Conservation (phyloP, 495 filamentous ascomycete species). For the Aspergillus campestris region DNA sequence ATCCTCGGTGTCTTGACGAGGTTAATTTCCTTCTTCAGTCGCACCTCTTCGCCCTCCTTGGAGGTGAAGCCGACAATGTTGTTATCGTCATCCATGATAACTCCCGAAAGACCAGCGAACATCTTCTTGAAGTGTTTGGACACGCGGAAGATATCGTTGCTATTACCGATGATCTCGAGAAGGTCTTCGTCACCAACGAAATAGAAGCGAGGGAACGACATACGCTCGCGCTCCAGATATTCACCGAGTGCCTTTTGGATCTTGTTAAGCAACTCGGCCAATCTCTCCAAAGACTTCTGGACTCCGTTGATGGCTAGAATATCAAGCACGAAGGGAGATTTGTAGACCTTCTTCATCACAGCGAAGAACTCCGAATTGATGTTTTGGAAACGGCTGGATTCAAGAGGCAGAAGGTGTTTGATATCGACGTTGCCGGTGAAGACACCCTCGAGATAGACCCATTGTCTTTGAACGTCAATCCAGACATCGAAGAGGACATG, state of each 20-base stretch:
- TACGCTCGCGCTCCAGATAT: slow-evolving; percentile 93
- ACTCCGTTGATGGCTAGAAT: slow-evolving; percentile 91
- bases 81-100: slow-evolving; percentile 84
- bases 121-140: slow-evolving; percentile 99
- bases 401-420: slow-evolving; percentile 92
- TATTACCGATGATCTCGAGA: slow-evolving; percentile 99
- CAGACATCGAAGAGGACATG: slow-evolving; percentile 98
- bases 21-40: slow-evolving; percentile 81
- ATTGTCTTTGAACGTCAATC: slow-evolving; percentile 99
- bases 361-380: slow-evolving; percentile 97
- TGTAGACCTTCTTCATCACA: slow-evolving; percentile 98
- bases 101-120: slow-evolving; percentile 89
- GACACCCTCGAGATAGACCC: slow-evolving; percentile 97
- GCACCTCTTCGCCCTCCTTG: slow-evolving; percentile 88
- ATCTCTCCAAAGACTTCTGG: slow-evolving; percentile 87
- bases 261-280: slow-evolving; percentile 94
- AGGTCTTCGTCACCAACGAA: slow-evolving; percentile 98
- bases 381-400: slow-evolving; percentile 93
- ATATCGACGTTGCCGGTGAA: slow-evolving; percentile 98
- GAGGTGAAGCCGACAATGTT: slow-evolving; percentile 88
- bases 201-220: slow-evolving; percentile 97
- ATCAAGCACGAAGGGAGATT: slow-evolving; percentile 87
- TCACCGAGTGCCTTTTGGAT: slow-evolving; percentile 98
- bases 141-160: slow-evolving; percentile 90
- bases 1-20: slow-evolving; percentile 88